These are phyloP conservation scores for Penicillium olsonii DNA, from an alignment of 2,329 filamentous ascomycete species.

Conservation along the genomic window DNA sequence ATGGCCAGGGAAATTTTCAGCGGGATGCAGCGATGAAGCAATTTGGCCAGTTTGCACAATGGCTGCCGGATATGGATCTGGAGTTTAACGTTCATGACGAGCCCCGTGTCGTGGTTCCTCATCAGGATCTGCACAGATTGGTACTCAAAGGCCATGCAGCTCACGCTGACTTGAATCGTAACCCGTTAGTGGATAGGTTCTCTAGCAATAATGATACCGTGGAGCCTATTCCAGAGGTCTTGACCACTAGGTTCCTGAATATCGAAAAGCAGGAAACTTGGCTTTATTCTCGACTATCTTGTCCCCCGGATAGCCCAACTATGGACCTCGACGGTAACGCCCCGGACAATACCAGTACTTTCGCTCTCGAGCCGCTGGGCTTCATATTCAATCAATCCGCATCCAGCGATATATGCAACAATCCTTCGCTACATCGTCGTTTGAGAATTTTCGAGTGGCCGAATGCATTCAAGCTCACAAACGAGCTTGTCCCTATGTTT, in stretches of 20 bases:
- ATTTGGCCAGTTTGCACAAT: constrained; percentile 70
- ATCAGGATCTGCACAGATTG: constrained; percentile 69
- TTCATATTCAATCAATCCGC: constrained; percentile 14
- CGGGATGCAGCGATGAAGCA: constrained; percentile 65
- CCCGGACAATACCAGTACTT: not conserved
- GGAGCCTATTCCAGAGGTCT: not conserved
- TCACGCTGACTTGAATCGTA: constrained; percentile 3
- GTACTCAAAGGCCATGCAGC: constrained; percentile 46
- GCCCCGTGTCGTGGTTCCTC: constrained; percentile 74
- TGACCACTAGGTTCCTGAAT: constrained; percentile 7
- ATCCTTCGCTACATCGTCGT: constrained; percentile 7
- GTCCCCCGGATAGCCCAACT: constrained; percentile 14
- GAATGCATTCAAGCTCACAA: constrained; percentile 12
- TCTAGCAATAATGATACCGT: not conserved
- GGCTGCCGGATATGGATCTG: constrained; percentile 82
- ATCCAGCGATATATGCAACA: constrained; percentile 12
- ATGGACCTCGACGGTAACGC: constrained; percentile 3
- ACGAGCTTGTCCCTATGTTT: constrained; percentile 14
- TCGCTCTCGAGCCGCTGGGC: constrained; percentile 5
- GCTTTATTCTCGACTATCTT: constrained; percentile 14
- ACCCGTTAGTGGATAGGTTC: not conserved
- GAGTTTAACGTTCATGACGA: constrained; percentile 88
- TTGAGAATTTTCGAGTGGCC: constrained; percentile 11
- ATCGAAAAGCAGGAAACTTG: constrained; percentile 16
- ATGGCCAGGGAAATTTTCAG: constrained; percentile 52